Conservation (phyloP, 2,329 filamentous ascomycete species). For the Didymella pinodella region DNA sequence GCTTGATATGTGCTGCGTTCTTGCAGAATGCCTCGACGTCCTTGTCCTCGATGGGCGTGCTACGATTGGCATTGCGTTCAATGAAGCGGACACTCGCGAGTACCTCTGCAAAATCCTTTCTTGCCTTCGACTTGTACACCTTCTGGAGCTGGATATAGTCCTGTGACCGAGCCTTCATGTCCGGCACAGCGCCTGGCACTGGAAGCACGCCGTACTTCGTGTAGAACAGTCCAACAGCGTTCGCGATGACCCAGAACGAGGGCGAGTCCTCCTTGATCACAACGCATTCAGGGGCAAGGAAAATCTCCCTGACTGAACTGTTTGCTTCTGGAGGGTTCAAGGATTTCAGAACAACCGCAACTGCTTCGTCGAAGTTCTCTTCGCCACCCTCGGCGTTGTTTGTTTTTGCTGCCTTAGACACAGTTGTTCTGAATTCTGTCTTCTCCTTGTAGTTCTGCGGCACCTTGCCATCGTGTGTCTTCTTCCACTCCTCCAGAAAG, state of each 20-base stretch:
- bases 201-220: conserved; percentile 76
- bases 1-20: conserved; percentile 89
- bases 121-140: conserved; percentile 89
- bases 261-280: conserved; percentile 59
- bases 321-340: conserved; percentile 74
- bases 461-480: conserved; percentile 69
- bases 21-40: conserved; percentile 95
- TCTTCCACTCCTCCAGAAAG: conserved; percentile 83
- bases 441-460: conserved; percentile 87
- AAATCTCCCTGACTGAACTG: conserved; percentile 76
- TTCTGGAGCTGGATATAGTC: conserved; percentile 92
- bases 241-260: conserved; percentile 88
- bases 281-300: conserved; percentile 71
- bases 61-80: conserved; percentile 61
- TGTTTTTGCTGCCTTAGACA: conserved; percentile 72
- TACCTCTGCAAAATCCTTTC: conserved; percentile 79
- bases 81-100: conserved; percentile 67
- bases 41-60: conserved; percentile 64
- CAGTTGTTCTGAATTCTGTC: conserved; percentile 75
- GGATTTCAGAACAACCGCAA: conserved; percentile 86
- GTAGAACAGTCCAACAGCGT: conserved; percentile 81
- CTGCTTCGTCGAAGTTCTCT: conserved; percentile 96
- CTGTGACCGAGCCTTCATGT: conserved; percentile 95
- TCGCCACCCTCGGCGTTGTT: conserved; percentile 85
- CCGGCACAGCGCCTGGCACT: conserved; percentile 84